A percentile compares a stretch with the other conserved stretches of the same genome.
Conservation (phyloP, 1,139 yeast species). For the Suhomyces kunorum region DNA sequence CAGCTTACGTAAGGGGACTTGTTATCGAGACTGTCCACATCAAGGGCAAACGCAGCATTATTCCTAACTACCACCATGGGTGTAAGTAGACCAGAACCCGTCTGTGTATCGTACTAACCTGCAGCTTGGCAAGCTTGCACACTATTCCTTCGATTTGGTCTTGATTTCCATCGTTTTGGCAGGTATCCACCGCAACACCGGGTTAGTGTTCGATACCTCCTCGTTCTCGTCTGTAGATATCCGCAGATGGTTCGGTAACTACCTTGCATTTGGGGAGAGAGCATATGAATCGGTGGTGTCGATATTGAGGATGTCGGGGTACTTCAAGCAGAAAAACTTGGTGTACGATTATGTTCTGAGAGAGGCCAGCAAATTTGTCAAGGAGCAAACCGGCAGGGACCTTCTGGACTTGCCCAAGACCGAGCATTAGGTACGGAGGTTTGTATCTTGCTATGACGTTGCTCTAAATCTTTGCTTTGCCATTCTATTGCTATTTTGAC, state of each 20-base stretch:
- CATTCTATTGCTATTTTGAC: too few relatives aligned
- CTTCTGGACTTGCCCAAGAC: slow-evolving; percentile 24
- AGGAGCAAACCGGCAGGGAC: slow-evolving; percentile 39
- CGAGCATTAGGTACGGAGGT: too few relatives aligned
- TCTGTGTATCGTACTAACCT: slow-evolving; percentile 10
- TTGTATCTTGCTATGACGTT: too few relatives aligned
- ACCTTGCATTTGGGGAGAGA: slow-evolving; percentile 54
- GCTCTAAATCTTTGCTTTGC: too few relatives aligned
- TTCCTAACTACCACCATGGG: slow-evolving; percentile 9
- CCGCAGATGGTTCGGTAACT: slow-evolving; percentile 54
- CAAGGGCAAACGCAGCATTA: neutral
- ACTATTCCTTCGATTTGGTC: slow-evolving; percentile 59
- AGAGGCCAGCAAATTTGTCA: slow-evolving; percentile 34
- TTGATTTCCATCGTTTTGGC: slow-evolving; percentile 64
- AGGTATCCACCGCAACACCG: slow-evolving; percentile 65
- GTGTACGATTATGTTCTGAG: slow-evolving; percentile 38
- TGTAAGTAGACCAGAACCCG: slow-evolving; percentile 11
- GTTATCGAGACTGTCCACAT: neutral
- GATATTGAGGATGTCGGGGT: slow-evolving; percentile 41
- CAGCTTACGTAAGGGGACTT: neutral
- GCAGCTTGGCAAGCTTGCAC: slow-evolving; percentile 56
- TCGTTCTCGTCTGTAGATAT: slow-evolving; percentile 53
- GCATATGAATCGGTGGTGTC: slow-evolving; percentile 49
- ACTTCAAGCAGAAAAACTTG: slow-evolving; percentile 46
- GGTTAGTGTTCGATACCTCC: slow-evolving; percentile 51